These are phyloP conservation scores for Syncephalis fuscata DNA, from an alignment of 371 early-diverging fungal species.

Conservation along the genomic window DNA sequence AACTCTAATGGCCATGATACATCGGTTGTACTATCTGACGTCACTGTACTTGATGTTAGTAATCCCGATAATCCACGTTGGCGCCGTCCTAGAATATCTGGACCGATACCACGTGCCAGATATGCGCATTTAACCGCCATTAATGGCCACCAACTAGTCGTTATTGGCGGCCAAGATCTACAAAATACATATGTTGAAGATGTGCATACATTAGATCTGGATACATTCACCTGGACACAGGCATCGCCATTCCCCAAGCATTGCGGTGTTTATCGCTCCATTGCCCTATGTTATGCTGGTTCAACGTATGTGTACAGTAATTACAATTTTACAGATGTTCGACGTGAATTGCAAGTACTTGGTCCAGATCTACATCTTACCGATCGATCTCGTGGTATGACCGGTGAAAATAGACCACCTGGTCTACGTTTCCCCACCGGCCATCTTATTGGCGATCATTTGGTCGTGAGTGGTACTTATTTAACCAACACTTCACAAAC, in stretches of 20 bases:
- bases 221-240: conserved; percentile 42
- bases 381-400: conserved; percentile 15
- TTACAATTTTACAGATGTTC: conserved; percentile 59
- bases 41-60: conserved; percentile 37
- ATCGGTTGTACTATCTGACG: conserved; percentile 42
- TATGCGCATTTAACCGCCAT: conserved; percentile 64
- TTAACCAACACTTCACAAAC: conserved; percentile 42
- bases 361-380: conserved; percentile 36
- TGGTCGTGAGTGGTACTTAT: conserved; percentile 57
- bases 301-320: conserved; percentile 57
- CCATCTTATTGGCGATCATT: conserved; percentile 40
- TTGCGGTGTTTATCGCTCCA: conserved; percentile 57
- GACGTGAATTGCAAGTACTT: conserved; percentile 47
- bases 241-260: conserved; percentile 48
- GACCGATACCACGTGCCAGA: conserved; percentile 16
- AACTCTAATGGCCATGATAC: conserved; percentile 52
- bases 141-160: conserved; percentile 31
- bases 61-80: conserved; percentile 24
- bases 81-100: conserved; percentile 11
- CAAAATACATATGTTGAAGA: conserved; percentile 59
- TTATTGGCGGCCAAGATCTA: conserved; percentile 74
- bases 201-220: conserved; percentile 54
- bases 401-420: conserved; percentile 43
- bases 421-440: conserved; percentile 65
- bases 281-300: conserved; percentile 7